Base-by-base conservation (phyloP, 305 asterid species). In the Solanum chacoense region DNA sequence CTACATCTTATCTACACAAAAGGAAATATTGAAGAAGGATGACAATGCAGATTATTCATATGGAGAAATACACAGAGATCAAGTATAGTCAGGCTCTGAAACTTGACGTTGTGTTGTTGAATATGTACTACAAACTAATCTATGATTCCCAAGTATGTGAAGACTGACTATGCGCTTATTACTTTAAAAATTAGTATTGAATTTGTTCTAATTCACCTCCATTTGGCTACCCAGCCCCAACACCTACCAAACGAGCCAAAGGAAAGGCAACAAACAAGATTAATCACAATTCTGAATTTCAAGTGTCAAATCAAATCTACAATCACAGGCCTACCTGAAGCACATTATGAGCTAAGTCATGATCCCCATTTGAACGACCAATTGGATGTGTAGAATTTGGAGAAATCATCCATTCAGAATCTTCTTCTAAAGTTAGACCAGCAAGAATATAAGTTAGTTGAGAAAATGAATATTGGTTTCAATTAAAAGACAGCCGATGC, bases 331-430 rank as follows among this genome's bases (percentile, higher is more conserved):
- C n/a, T 90, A 95, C 99, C 97, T 94, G 98, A 86, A 96, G 94
- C 84, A 97, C 98, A 11, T 93, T 89, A 89, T 86, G 92, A 88
- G 93, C 94, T 75, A 97, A 90, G 93, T 97, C 99, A 8, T 90
- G 94, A 91, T 92, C 91, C 88, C 98, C 98, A 86, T 97, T 95
- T 55, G 95, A 95, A 91, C 5, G 65, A 76, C 99, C 98, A 90
- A 97, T 97, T 20, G 97, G 16, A 92, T 89, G 94, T 81, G 92
- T 83, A 88, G 93, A 79, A 78, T 90, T 91, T 88, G 88, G 91
- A 35, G 92, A 67, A 77, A 87, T 50, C 74, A 88, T 78, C 98
- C 95, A 92, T 55, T 94, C 98, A 81, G 96, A 88, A 87, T 92
- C 95, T 7, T 92, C 96, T 40, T 91, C 98, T 95, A 89, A 89